Evolutionary conservation across 352 stramenopile species (phyloP), one percentile per base, ranked within the genome.

Genomic region (Pythium guiyangense): DNA sequence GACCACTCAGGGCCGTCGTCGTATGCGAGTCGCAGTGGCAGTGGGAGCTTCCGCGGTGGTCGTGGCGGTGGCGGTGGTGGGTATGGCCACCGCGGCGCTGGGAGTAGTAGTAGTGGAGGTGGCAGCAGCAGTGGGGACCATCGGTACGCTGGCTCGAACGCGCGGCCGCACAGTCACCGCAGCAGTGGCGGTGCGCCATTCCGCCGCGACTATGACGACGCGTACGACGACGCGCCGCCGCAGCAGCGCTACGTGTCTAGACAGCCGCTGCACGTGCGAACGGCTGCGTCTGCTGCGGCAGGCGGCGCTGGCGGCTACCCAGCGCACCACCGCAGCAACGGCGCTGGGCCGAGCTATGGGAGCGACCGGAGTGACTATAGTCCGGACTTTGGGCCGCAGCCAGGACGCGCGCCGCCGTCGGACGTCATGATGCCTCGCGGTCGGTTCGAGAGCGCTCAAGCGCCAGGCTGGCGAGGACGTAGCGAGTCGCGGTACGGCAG

Each of bases 321-420:
- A 48, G 40, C 43, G 27, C 50, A 49, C 10, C 57, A 54, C 35
- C 55, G 35, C 12, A 27, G 35, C 15, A n/a, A 4, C 34, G 9
- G 34, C n/a, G 39, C 14, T 20, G 39, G 35, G 26, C 27, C 54
- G 20, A 20, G 39, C 39, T 57, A 56, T 57, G 44, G 31, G 14
- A 31, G 48, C 10, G 49, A 62, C 27, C 56, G 56, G 26, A 57
- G 22, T 54, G 58, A 64, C 2, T 59, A 54, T 53, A 49, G 45
- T 44, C 39, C 39, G 31, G 58, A 45, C 45, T 53, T 49, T 54
- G 22, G 50, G 12, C 49, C 57, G 8, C 57, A 57, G 20, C 49
- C 48, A 25, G 49, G 6, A 37, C 31, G 31, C 31, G 31, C 29
- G 29, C 27, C 27, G 29, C 18, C 27, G 29, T 53, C 27, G 29